Conservation (phyloP, 805 yeast genomes). For the Candida insectalens region DNA sequence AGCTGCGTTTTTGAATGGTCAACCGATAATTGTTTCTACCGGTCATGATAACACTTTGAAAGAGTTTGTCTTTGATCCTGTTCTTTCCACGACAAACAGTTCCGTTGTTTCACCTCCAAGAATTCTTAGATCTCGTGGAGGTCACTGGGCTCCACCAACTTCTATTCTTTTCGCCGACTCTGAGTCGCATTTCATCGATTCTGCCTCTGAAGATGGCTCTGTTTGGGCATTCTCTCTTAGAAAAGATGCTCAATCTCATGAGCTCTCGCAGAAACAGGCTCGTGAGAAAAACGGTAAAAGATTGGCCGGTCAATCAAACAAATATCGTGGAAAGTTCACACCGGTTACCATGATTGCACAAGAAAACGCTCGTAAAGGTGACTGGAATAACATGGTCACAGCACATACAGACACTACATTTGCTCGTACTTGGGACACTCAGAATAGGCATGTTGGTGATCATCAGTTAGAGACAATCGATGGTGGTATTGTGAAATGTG, state of each 20-base stretch:
- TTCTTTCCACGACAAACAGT: conserved; percentile 53
- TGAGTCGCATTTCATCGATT: conserved; percentile 69
- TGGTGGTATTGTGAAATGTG: conserved; percentile 62
- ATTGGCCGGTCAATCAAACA: conserved; percentile 43
- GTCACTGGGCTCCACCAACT: conserved; percentile 90
- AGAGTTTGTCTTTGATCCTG: conserved; percentile 91
- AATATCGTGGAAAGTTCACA: conserved; percentile 62
- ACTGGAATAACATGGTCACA: conserved; percentile 90
- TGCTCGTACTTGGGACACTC: conserved; percentile 89
- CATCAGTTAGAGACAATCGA: conserved; percentile 68
- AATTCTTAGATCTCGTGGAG: conserved; percentile 86
- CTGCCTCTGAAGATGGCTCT: conserved; percentile 79
- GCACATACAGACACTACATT: conserved; percentile 74
- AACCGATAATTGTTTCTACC: conserved; percentile 78
- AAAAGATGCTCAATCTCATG: conserved; percentile 94
- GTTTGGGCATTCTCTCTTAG: conserved; percentile 90
- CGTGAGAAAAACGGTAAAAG: conserved; percentile 34
- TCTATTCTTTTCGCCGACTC: conserved; percentile 65
- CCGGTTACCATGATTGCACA: conserved; percentile 65
- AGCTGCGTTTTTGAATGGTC: conserved; percentile 76
- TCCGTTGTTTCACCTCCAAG: conserved; percentile 83
- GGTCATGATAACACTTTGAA: conserved; percentile 88
- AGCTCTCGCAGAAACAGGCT: conserved; percentile 68
- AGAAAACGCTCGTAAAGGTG: conserved; percentile 67
- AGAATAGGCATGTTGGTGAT: conserved; percentile 70